These are phyloP conservation scores for Chloroidium sp. DNA, from an alignment of 163 green algal genomes.

Conservation along the genomic window DNA sequence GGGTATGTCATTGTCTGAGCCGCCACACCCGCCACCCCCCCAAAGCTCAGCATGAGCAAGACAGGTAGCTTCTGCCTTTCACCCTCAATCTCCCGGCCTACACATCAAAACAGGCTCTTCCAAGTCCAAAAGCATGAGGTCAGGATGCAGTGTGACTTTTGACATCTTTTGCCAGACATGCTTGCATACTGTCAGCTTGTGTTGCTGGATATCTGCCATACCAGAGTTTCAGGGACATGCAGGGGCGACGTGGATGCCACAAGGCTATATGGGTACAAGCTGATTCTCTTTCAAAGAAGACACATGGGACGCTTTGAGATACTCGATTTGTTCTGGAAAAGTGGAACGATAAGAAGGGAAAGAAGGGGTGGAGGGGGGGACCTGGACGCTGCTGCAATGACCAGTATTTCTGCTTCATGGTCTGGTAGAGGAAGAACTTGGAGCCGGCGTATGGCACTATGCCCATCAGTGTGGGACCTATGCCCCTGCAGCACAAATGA, in stretches of 20 bases:
- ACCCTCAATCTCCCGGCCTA: not conserved
- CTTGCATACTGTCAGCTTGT: no score
- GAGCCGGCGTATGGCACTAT: constrained; percentile 94
- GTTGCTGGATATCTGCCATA: no score
- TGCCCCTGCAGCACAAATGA: constrained; percentile 41
- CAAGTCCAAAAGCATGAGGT: not conserved
- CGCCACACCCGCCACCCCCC: constrained; percentile 66
- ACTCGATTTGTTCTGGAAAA: no score
- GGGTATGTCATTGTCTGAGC: constrained; percentile 88
- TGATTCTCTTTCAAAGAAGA: no score
- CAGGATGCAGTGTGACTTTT: not conserved
- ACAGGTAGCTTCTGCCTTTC: constrained; percentile 47
- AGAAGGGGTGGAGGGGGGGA: not conserved
- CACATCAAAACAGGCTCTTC: not conserved
- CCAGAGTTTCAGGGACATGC: no score
- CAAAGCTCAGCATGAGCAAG: constrained; percentile 60
- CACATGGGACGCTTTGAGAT: no score
- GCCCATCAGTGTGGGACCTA: constrained; percentile 75
- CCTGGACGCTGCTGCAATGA: not conserved
- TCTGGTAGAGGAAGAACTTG: constrained; percentile 91
- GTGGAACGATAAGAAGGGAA: no score
- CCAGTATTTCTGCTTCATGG: constrained; percentile 63
- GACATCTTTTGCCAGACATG: no score
- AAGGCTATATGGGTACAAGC: no score
- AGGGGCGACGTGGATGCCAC: no score